Evolutionary conservation across 2,329 filamentous ascomycete species (phyloP), one percentile per base, ranked within the genome.

Genomic region (Berkeleyomyces rouxiae): DNA sequence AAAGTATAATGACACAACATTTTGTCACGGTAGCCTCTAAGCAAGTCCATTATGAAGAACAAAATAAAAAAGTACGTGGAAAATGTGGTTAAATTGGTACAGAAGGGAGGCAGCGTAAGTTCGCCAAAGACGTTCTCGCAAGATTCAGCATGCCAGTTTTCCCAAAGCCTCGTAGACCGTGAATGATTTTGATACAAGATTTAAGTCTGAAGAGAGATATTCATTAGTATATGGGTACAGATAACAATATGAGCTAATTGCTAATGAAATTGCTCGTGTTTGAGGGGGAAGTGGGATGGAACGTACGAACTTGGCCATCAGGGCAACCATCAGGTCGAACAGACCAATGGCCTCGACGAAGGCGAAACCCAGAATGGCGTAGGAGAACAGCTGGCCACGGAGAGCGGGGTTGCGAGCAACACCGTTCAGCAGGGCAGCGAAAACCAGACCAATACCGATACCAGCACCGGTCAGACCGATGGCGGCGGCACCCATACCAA

Each of bases 381-480:
- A 92, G 71, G 87, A 88, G 87, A 93, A 95, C 74, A 95, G 88
- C 84, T 95, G 90, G 76, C 88, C 89, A 81, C 88, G 87, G 80
- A 95, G 88, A 74, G 87, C 87, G 74, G 89, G 89, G 88, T 95
- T 95, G 81, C 89, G 88, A 81, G 89, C 88, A 76, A 93, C 88
- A 80, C 85, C 85, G 78, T 88, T 85, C 74, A 95, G 82, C 75
- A 95, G 88, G 73, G 88, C 85, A 75, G 87, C 88, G 84, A 95
- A 95, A 75, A 95, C 89, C 75, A 92, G 85, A 82, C 89, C 89
- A 79, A 93, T 95, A 88, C 89, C 89, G 77, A 93, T 89, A 90
- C 88, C 87, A 74, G 88, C 87, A 86, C 87, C 87, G 75, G 87
- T 88, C 73, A 95, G 87, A 87, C 89, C 89, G 74, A 95, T 90